These are phyloP conservation scores for Solanum neorickii DNA, from an alignment of 257 asterid genomes.

Conservation along the genomic window DNA sequence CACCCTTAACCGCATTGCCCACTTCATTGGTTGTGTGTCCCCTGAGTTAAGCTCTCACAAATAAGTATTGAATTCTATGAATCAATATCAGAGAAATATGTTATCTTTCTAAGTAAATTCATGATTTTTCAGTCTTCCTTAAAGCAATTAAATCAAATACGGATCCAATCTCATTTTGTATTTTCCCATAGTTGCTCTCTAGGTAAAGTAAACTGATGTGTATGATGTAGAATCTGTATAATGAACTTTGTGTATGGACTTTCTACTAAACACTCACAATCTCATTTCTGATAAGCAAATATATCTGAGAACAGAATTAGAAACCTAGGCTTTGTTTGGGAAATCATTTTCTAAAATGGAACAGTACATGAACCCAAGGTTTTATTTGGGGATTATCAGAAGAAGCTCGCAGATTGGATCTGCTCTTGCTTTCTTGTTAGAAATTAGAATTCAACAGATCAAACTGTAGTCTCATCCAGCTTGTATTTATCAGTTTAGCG, in stretches of 20 bases:
- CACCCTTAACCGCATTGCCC: conserved; percentile 85
- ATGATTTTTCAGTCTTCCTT: not conserved
- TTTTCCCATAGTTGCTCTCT: not conserved
- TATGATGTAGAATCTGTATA: not conserved
- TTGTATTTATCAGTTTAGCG: not conserved
- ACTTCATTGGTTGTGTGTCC: conserved; percentile 65
- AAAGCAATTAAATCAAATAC: not conserved
- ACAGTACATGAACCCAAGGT: not conserved
- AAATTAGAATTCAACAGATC: not conserved
- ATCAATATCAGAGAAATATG: not conserved
- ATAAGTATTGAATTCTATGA: not conserved
- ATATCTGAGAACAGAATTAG: not conserved
- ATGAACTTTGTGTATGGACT: not conserved
- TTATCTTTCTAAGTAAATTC: not conserved
- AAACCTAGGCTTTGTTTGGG: not conserved
- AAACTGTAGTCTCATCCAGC: not conserved
- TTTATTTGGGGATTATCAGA: not conserved
- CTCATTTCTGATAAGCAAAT: not conserved
- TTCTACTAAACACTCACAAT: not conserved
- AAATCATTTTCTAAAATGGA: not conserved
- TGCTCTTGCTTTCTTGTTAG: not conserved
- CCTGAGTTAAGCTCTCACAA: conserved; percentile 16
- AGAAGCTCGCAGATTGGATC: not conserved
- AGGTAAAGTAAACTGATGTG: not conserved
- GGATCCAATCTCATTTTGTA: not conserved